Evolutionary conservation across 2,329 filamentous ascomycete species (phyloP), one percentile per base, ranked within the genome.

Genomic region (Ophiostoma sp.): DNA sequence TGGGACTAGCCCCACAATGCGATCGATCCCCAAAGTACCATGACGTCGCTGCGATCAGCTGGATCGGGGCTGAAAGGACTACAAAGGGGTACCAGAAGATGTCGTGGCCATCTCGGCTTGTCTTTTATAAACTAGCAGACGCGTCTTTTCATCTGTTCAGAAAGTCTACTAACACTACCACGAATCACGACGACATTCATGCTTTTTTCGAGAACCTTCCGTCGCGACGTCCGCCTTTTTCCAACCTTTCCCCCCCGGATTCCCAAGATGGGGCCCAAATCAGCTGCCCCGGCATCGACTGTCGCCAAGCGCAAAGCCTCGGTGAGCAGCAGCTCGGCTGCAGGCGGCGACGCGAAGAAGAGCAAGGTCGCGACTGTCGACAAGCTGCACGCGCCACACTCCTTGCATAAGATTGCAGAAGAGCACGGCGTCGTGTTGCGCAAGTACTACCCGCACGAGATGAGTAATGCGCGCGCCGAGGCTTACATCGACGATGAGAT

Each of bases 361-460:
- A 44, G 64, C n/a, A 63, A 63, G 6, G 62, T 47, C 12, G 14
- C 47, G 0, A 49, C 42, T 5, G 14, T 42, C 49, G n/a, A n/a
- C 18, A 18, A 41, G 40, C 73, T 84, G 66, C 79, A 77, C 47
- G 74, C 77, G 38, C 82, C 82, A 0, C 83, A 85, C 70, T 81
- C 80, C 11, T 79, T 80, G 58, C 75, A 80, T n/a, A 74, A 76
- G 16, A 77, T 81, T 36, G 78, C 82, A 8, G 82, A 84, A 71
- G 77, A 81, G 36, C 73, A 88, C 72, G 88, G 87, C 18, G 87
- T 91, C 65, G 86, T 91, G 0, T 80, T 89, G 47, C 87, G 89
- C 55, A 84, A 90, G 64, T 97, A 88, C 79, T 97, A 97, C 73
- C 92, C 92, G 0, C 85, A 86, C 0, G 92, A 96, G 76, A 96